These are phyloP conservation scores for Angophora floribunda DNA, from an alignment of 345 rosid genomes.

Conservation along the genomic window DNA sequence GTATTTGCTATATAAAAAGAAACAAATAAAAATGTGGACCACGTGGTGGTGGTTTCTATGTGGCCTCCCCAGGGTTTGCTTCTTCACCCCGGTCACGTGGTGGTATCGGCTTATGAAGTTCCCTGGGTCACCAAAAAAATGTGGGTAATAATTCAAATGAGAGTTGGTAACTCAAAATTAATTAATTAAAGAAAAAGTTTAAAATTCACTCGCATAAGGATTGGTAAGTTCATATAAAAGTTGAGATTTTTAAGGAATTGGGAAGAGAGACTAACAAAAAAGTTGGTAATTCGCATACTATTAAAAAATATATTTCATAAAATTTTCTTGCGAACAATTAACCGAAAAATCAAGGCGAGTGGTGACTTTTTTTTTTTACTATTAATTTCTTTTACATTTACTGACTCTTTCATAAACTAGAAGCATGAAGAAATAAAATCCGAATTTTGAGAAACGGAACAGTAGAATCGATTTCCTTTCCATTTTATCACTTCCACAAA, in stretches of 20 bases:
- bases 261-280: neutral
- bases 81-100: too few relatives aligned
- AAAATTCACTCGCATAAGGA: neutral
- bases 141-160: neutral
- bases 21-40: neutral
- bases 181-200: neutral
- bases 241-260: neutral
- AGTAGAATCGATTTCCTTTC: too few relatives aligned
- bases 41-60: too few relatives aligned
- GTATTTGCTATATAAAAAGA: neutral
- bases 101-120: too few relatives aligned
- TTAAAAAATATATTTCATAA: neutral
- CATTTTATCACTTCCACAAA: neutral
- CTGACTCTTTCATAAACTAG: neutral
- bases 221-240: neutral
- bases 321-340: neutral
- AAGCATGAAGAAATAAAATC: too few relatives aligned
- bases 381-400: neutral
- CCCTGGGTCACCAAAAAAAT: too few relatives aligned
- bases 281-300: neutral
- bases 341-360: neutral
- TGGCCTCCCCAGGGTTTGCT: too few relatives aligned
- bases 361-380: neutral
- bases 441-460: too few relatives aligned
- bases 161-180: neutral